These are phyloP conservation scores for Pachyrhizus erosus DNA, from an alignment of 306 rosid genomes.

Conservation along the genomic window DNA sequence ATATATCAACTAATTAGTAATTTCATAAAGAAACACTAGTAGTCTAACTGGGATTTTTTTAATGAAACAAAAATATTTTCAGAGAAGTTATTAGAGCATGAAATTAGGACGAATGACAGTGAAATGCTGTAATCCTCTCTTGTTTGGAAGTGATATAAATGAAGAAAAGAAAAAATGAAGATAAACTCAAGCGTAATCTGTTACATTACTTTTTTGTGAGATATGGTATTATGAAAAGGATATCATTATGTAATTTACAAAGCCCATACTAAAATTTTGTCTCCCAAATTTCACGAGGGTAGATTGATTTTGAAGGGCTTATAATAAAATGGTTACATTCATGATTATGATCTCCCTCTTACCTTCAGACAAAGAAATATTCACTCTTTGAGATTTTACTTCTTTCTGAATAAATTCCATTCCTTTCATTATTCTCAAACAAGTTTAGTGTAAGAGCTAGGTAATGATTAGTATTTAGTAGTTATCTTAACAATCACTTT, in stretches of 20 bases:
- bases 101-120: constrained; percentile 1
- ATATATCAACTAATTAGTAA: background rate
- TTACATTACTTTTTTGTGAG: background rate
- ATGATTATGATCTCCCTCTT: constrained; percentile 18
- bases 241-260: background rate
- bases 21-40: constrained; percentile 1
- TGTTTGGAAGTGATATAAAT: background rate
- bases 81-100: background rate
- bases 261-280: background rate
- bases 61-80: background rate
- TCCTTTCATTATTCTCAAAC: background rate
- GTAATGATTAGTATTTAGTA: background rate
- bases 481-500: constrained; percentile 5
- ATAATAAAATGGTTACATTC: background rate
- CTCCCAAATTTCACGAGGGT: background rate
- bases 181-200: background rate
- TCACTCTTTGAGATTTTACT: background rate
- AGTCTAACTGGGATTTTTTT: background rate
- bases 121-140: background rate
- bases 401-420: constrained; percentile 16
- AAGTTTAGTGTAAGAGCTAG: constrained; percentile 3
- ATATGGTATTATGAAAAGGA: background rate
- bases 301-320: background rate
- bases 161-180: background rate
- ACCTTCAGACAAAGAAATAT: background rate